A percentile compares a stretch with the other conserved stretches of the same genome.
Conservation (phyloP, 306 rosid species). For the Corylus heterophylla region DNA sequence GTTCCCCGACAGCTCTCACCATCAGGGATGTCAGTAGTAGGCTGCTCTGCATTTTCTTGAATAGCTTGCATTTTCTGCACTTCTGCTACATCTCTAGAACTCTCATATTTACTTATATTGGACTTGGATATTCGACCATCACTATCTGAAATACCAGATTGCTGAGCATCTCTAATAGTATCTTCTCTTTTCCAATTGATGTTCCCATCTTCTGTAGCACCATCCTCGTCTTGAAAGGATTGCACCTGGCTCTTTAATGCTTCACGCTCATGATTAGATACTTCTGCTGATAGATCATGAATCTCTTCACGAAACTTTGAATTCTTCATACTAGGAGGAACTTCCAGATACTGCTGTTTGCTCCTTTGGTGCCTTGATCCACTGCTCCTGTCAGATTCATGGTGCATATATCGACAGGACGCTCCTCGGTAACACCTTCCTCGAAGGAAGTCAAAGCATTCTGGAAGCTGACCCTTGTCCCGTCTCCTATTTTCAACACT, state of each 20-base stretch:
- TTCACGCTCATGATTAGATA: conserved; percentile 39
- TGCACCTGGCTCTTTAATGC: conserved; percentile 47
- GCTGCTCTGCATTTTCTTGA: conserved; percentile 29
- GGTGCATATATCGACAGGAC: conserved; percentile 74
- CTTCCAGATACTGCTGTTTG: conserved; percentile 51
- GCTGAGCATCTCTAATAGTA: conserved; percentile 24
- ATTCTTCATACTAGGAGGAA: conserved; percentile 34
- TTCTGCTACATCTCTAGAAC: conserved; percentile 39
- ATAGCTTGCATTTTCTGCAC: conserved; percentile 32
- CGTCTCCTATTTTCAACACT: conserved; percentile 56
- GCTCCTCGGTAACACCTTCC: conserved; percentile 88
- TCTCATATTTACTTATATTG: conserved; percentile 32
- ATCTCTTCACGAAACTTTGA: conserved; percentile 38
- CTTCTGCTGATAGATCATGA: conserved; percentile 33
- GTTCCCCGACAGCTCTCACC: conserved; percentile 31
- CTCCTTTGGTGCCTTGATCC: conserved; percentile 56
- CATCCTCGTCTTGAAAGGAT: conserved; percentile 30
- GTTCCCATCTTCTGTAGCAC: conserved; percentile 30
- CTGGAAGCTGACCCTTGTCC: conserved; percentile 51
- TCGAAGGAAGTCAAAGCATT: conserved; percentile 67
- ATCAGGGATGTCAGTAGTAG: conserved; percentile 27
- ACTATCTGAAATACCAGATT: conserved; percentile 28
- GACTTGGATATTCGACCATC: conserved; percentile 30
- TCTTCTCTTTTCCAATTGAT: conserved; percentile 43
- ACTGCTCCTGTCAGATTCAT: conserved; percentile 58